Base-by-base conservation (phyloP, 306 rosid species). In the Acmispon strigosus region DNA sequence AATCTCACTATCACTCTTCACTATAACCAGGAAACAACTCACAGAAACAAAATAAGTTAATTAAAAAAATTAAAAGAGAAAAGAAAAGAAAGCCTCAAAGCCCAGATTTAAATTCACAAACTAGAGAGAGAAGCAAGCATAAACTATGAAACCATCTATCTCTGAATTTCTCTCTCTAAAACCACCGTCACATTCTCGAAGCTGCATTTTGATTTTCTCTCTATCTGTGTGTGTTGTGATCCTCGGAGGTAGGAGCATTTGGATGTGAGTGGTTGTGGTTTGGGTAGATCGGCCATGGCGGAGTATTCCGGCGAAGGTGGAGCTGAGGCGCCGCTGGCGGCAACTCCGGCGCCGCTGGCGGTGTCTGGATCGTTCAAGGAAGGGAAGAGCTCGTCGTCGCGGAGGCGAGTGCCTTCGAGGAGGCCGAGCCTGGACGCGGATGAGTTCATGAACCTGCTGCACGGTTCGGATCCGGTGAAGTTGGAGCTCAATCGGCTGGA, bases 401-500 rank as follows among this genome's bases (percentile, higher is more conserved):
- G 97, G 81, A 87, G 99, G 81, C 75, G 97, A 20, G 74, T 15
- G 20, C 69, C 84, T 42, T 81, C 90, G 67, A 62, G 80, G 77
- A 77, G 96, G 91, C 97, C 88, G 77, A 95, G 99, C 59, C 58
- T 95, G 71, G 99, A 95, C 42, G 96, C 96, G 36, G 99, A 95
- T 22, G 99, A 95, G 89, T 85, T 95, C 80, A 63, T 95, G 49
- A 95, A 91, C 82, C 68, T 95, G 50, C 53, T 95, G 69, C 97
- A 89, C 85, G 99, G 99, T 60, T 95, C 99, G 93, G 97, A 95
- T 95, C 99, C 99, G 90, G 99, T 95, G 68, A 95, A 91, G 82
- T 86, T 95, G 69, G 99, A 95, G 93, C 99, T 95, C 69, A 95
- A 89, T 89, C 92, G 99, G 68, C 92, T 91, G 27, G 99, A 91